Evolutionary conservation across 2,329 filamentous ascomycete genomes (phyloP), one percentile per base, ranked within the genome.

Genomic region (Phialocephala subalpina): DNA sequence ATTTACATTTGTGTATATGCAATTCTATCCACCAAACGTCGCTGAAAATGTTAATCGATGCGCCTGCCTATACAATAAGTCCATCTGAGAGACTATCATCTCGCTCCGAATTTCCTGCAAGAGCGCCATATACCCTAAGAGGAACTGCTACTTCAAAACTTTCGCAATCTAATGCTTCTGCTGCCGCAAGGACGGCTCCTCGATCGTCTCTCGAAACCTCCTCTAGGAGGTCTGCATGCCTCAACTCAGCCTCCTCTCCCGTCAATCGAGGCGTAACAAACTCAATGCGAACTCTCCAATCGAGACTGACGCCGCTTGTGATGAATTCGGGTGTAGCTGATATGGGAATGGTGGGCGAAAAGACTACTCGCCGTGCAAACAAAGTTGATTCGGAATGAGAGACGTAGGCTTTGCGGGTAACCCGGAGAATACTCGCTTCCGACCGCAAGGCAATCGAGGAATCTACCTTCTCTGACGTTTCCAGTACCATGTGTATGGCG

Each of bases 71-170:
- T 67, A 76, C 72, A 66, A 74, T 66, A 69, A 75, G 72, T 52
- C 74, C 74, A 53, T 70, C 67, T 12, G 42, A 18, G 11, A 56
- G 25, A 62, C 53, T 63, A 11, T 76, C 74, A 58, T 74, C 71
- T 55, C 60, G 67, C 38, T 75, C 74, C 12, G 64, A 63, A 64
- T 69, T 70, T 20, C 70, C 68, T n/a, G 67, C 67, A 22, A 74
- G 61, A 20, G 87, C 86, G 47, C 88, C 88, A 74, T 97, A 97
- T 11, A 97, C 92, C 59, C 89, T 87, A 70, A 97, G 81, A 29
- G 94, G 94, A 55, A 97, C 93, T 38, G 89, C 88, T 55, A 97
- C 92, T 78, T 97, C 94, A 78, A 97, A 97, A 73, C 92, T 97
- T 81, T 97, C 94, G 73, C 93, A 95, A 9, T 89, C 85, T 60